phyloP scores from a whole-genome alignment of 306 rosid species.

The Comarum palustre region DNA sequence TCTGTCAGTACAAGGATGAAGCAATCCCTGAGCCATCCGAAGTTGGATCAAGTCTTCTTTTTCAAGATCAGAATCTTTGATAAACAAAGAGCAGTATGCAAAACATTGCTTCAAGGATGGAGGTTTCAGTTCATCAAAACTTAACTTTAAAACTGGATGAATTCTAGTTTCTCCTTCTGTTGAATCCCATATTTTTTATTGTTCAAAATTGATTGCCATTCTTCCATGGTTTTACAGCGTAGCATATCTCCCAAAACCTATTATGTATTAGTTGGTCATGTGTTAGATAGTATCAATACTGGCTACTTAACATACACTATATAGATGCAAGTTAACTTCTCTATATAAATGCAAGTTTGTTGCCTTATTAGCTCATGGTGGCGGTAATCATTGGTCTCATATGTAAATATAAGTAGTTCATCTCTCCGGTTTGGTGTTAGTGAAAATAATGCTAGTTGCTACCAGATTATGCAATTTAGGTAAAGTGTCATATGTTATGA shows the following conservation, averaged over 20 bases:
- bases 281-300: no score
- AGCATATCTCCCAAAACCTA: neutral
- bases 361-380: no score
- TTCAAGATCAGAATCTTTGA: neutral
- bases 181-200: neutral
- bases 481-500: no score
- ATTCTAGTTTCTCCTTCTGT: neutral
- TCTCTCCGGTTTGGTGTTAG: no score
- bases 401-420: no score
- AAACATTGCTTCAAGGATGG: neutral
- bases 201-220: neutral
- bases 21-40: neutral
- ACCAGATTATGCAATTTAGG: no score
- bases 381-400: no score
- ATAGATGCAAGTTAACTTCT: no score
- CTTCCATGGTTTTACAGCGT: neutral
- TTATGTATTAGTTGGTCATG: no score
- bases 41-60: constrained; percentile 2
- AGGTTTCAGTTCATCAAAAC: neutral
- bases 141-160: neutral
- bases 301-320: no score
- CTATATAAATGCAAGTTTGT: no score
- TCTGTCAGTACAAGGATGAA: neutral
- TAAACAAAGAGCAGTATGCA: neutral
- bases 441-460: no score